Evolutionary conservation across 352 stramenopile genomes (phyloP), one percentile per base, ranked within the genome.

Genomic region (Lagenidium giganteum): DNA sequence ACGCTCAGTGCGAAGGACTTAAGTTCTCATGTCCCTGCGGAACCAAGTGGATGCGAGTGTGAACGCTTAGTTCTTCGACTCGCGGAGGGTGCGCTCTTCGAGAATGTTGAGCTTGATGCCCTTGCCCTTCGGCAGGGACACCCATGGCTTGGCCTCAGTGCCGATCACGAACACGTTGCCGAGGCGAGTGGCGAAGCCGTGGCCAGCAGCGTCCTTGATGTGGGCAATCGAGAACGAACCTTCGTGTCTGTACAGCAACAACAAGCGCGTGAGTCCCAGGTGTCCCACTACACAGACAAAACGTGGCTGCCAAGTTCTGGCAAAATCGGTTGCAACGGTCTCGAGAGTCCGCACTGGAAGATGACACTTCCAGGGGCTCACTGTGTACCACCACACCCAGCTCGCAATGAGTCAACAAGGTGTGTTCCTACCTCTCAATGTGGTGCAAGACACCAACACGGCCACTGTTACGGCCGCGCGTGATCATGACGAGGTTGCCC

Each of bases 161-260:
- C 96, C 96, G 65, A 99, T 97, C 25, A 96, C 82, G 63, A 99
- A 99, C 50, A 98, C 90, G 76, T 99, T 99, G 45, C 71, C 69
- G 34, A 98, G 82, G 68, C 97, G 91, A 22, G 97, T 99, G 57
- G 96, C 95, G 67, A 99, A 99, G 42, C 88, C 75, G 78, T 98
- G 74, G 54, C 96, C 96, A 60, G 95, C 92, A 63, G 93, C 87
- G 79, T 99, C 97, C 83, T 98, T 98, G 35, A 99, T 78, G 70
- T 97, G 97, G 38, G 98, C 93, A 82, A 99, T 99, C 65, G 98
- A 96, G 83, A 99, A 99, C 48, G 93, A 98, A 75, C 96, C 96
- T 57, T 97, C 87, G 82, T 99, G 97, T 70, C 92, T 96, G 53
- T 27, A 40, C 24, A 46, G n/a, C 38, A 27, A 25, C 36, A 72